Percentiles rank a stretch among this genome's conserved stretches.
phyloP scores from a whole-genome alignment of 2,329 filamentous ascomycete species.

The Diplodia seriata region DNA sequence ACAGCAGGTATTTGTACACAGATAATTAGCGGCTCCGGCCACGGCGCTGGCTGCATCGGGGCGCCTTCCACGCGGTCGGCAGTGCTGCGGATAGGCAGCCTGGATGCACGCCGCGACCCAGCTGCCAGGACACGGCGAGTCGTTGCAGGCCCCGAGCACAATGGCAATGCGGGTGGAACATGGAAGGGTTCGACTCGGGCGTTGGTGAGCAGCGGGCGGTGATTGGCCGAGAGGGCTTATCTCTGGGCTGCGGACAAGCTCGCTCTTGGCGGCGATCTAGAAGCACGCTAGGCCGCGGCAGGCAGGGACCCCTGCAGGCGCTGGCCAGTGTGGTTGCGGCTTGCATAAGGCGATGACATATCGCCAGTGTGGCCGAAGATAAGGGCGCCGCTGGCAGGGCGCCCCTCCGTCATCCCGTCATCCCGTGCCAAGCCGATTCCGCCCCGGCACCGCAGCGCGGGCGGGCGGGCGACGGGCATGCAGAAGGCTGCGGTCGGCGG shows the following conservation, averaged over 20 bases:
- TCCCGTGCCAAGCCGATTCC: constrained; percentile 30
- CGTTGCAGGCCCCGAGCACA: constrained; percentile 1
- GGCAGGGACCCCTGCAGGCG: constrained; percentile 23
- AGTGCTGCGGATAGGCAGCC: neutral
- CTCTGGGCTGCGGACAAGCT: constrained; percentile 17
- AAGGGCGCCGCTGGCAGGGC: constrained; percentile 22
- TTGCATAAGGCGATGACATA: constrained; percentile 33
- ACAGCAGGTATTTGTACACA: constrained; percentile 27
- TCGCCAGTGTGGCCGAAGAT: constrained; percentile 27
- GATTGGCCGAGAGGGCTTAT: constrained; percentile 25
- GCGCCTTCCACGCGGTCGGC: constrained; percentile 12
- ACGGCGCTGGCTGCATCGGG: constrained; percentile 8
- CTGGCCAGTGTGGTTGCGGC: constrained; percentile 20
- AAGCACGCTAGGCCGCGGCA: constrained; percentile 12
- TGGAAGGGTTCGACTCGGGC: neutral
- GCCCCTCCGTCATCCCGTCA: constrained; percentile 24
- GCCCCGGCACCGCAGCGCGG: constrained; percentile 5
- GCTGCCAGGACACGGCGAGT: constrained; percentile 17
- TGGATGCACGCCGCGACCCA: constrained; percentile 9
- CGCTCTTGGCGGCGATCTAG: constrained; percentile 23
- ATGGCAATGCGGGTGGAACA: neutral
- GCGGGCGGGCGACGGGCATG: neutral
- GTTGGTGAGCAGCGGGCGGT: neutral
- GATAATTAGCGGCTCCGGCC: neutral
- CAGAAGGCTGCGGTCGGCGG: too few relatives aligned